These are phyloP conservation scores for Colletotrichum somersetense DNA, from an alignment of 2,329 filamentous ascomycete species.

Conservation along the genomic window DNA sequence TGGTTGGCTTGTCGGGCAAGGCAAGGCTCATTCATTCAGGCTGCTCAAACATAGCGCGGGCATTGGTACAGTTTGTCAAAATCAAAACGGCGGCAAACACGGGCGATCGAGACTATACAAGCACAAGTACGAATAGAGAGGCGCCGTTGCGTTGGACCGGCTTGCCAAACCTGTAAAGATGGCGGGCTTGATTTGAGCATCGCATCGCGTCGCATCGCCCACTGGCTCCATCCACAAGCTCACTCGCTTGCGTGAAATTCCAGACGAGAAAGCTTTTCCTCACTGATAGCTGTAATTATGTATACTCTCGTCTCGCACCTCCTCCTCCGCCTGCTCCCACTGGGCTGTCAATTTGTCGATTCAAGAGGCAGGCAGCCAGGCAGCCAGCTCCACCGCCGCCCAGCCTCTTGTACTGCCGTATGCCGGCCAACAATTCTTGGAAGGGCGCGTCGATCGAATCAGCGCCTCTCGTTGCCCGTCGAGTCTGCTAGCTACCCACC, in stretches of 20 bases:
- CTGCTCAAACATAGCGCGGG: neutral
- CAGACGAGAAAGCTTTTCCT: neutral
- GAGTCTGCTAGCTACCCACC: neutral
- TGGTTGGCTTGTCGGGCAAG: neutral
- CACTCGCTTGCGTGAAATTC: conserved; percentile 15
- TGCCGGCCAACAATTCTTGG: conserved; percentile 30
- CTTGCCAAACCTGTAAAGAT: neutral
- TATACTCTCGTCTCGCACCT: neutral
- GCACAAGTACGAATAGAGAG: neutral
- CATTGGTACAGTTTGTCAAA: neutral
- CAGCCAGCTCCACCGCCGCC: conserved; percentile 27
- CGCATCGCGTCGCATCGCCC: conserved; percentile 3
- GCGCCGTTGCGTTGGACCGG: neutral
- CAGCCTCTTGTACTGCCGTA: conserved; percentile 30
- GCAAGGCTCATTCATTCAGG: neutral
- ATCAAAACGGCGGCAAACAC: neutral
- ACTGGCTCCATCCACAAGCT: neutral
- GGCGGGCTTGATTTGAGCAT: conserved; percentile 4
- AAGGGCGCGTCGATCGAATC: conserved; percentile 12
- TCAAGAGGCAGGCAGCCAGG: no score
- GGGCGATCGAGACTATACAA: neutral
- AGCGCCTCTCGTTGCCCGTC: neutral
- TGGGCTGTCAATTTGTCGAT: neutral
- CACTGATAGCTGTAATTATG: neutral
- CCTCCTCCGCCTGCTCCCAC: neutral